Evolutionary conservation across 164 flowering plant genomes (phyloP), one percentile per base, ranked within the genome.

Genomic region (grape (Vitis vinifera)): DNA sequence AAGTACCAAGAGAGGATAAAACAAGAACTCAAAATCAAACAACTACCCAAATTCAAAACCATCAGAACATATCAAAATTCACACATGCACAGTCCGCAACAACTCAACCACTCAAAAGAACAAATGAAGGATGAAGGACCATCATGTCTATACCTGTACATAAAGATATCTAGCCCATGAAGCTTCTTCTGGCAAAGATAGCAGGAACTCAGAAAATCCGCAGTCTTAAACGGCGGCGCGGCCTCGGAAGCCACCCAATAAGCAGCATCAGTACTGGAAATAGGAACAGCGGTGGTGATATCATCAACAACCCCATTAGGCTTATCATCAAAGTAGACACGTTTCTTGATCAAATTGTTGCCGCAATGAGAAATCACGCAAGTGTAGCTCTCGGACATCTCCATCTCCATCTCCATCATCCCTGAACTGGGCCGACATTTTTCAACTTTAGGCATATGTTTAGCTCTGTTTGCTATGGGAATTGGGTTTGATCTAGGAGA

Each of bases 381-480:
- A 8, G 90, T 86, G 47, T 86, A 88, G 71, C 87, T 84, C 86
- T 88, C 90, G n/a, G 82, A 84, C 51, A 74, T n/a, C 78, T 83
- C 87, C 78, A 71, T 71, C 23, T 76, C 79, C n/a, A 68, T 75
- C 68, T 76, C 81, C 53, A 31, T 8, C 63, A 8, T 66, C 78
- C 57, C 67, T 51, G 47, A 58, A 51, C 66, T 75, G 66, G 12
- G 73, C 61, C 6, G 66, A 60, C 23, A 72, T 55, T 62, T 73
- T 73, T 10, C 44, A 37, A 37, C 7, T 2, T 37, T 37, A 6
- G 44, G 44, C 44, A 0, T 6, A 37, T 3, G 44, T 37, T 37
- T 37, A 37, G 44, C 1, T 37, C 7, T 37, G 44, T 37, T 37
- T 6, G 44, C 44, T 62, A 82, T 80, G 30, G 83, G 81, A n/a